These are phyloP conservation scores for Lodderomyces orthopsilosis DNA, from an alignment of 1,139 yeast genomes.

Conservation along the genomic window DNA sequence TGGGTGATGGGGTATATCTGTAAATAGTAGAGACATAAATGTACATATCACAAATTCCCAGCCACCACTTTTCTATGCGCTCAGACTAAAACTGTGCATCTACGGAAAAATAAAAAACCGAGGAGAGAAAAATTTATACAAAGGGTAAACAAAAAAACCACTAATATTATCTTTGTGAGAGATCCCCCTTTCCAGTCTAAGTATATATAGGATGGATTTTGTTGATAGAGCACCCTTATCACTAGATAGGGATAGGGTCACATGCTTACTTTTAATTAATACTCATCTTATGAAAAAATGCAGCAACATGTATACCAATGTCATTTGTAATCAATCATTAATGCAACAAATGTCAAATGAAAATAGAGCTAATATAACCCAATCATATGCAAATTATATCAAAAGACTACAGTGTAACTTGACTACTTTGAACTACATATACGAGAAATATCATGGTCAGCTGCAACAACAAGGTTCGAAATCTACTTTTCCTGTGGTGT, in stretches of 20 bases:
- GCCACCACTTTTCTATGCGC: too few relatives aligned
- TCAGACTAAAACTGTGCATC: too few relatives aligned
- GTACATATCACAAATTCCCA: not conserved
- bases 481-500: constrained; percentile 49
- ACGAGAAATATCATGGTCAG: constrained; percentile 46
- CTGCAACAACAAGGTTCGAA: constrained; percentile 24
- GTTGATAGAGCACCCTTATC: constrained; percentile 17
- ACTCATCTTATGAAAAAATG: constrained; percentile 53
- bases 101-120: constrained; percentile 4
- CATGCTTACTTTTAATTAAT: constrained; percentile 50
- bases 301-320: constrained; percentile 33
- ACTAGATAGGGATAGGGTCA: constrained; percentile 45
- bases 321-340: constrained; percentile 35
- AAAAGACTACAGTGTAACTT: constrained; percentile 54
- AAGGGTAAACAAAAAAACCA: constrained; percentile 2
- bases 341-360: constrained; percentile 36
- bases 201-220: constrained; percentile 8
- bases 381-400: constrained; percentile 49
- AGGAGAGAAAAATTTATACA: constrained; percentile 3
- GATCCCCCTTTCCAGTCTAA: too few relatives aligned
- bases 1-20: constrained; percentile 3
- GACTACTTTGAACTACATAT: constrained; percentile 50
- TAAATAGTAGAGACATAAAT: constrained; percentile 5
- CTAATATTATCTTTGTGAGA: too few relatives aligned
- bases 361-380: constrained; percentile 38